phyloP scores from a whole-genome alignment of 2,329 filamentous ascomycete species.

The Gaeumannomyces sp. region DNA sequence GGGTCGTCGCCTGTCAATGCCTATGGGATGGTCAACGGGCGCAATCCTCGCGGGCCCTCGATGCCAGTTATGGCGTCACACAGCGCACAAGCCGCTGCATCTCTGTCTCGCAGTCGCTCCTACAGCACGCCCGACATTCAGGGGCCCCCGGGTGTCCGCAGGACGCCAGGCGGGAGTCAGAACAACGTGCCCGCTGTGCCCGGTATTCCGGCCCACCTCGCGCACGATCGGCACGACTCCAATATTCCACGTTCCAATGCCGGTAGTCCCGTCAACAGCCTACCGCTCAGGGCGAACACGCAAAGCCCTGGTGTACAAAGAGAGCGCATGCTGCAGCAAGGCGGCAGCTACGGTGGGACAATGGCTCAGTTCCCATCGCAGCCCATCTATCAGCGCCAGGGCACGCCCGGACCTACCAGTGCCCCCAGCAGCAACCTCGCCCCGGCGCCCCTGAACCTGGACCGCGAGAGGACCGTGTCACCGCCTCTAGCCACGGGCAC shows the following conservation, averaged over 20 bases:
- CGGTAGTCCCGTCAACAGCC: slow-evolving; percentile 66
- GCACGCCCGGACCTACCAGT: slow-evolving; percentile 31
- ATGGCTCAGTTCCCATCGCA: slow-evolving; percentile 53
- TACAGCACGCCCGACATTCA: slow-evolving; percentile 96
- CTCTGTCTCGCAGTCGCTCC: slow-evolving; percentile 74
- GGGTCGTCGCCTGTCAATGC: slow-evolving; percentile 58
- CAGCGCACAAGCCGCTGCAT: slow-evolving; percentile 46
- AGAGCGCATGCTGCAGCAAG: slow-evolving; percentile 46
- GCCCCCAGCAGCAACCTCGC: slow-evolving; percentile 18
- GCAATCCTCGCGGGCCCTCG: slow-evolving; percentile 70
- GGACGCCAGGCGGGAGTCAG: slow-evolving; percentile 48
- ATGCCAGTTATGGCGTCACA: slow-evolving; percentile 58
- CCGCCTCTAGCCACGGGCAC: slow-evolving; percentile 32
- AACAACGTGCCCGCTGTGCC: slow-evolving; percentile 61
- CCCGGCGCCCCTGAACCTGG: slow-evolving; percentile 29
- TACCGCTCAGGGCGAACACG: slow-evolving; percentile 62
- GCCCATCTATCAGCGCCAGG: slow-evolving; percentile 45
- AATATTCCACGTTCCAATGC: slow-evolving; percentile 72
- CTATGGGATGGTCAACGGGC: slow-evolving; percentile 54
- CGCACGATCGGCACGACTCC: slow-evolving; percentile 46
- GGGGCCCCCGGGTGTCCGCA: slow-evolving; percentile 53
- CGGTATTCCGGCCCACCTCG: slow-evolving; percentile 66
- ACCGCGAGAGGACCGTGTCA: slow-evolving; percentile 20
- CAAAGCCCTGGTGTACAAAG: slow-evolving; percentile 65
- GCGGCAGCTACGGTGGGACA: slow-evolving; percentile 40